These are phyloP conservation scores for Phytophthora syringae DNA, from an alignment of 352 stramenopile genomes.

Conservation along the genomic window DNA sequence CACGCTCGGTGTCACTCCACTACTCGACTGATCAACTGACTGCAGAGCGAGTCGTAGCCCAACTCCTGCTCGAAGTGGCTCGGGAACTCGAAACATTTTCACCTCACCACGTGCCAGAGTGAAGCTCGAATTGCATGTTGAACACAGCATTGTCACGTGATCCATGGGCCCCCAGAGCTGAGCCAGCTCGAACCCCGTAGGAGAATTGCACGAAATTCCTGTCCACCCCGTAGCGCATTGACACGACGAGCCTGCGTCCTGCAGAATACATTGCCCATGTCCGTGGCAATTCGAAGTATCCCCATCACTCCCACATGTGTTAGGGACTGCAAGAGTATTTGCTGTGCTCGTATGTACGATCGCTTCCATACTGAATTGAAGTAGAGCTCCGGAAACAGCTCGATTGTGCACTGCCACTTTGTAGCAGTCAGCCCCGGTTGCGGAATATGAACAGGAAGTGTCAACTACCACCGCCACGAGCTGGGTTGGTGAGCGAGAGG, in stretches of 20 bases:
- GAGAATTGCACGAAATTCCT: constrained; percentile 66
- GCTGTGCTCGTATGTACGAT: constrained; percentile 37
- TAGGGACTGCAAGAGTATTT: background rate
- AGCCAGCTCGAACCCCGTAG: constrained; percentile 55
- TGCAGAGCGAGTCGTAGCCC: constrained; percentile 42
- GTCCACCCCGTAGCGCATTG: constrained; percentile 68
- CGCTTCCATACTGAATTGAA: constrained; percentile 58
- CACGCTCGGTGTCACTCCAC: constrained; percentile 47
- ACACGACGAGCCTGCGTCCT: constrained; percentile 40
- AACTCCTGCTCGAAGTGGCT: constrained; percentile 60
- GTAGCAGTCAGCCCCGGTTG: constrained; percentile 58
- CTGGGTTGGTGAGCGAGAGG: constrained; percentile 31
- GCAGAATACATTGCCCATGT: constrained; percentile 57
- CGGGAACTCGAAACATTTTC: constrained; percentile 69
- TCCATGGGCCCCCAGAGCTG: constrained; percentile 65
- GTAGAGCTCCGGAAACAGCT: constrained; percentile 47
- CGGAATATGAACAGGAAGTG: constrained; percentile 46
- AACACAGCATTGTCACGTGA: constrained; percentile 63
- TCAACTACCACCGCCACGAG: constrained; percentile 52
- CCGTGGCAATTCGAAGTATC: constrained; percentile 51
- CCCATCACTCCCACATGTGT: constrained; percentile 14
- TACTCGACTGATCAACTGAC: constrained; percentile 21
- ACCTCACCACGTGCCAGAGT: constrained; percentile 55
- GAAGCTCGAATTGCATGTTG: constrained; percentile 51
- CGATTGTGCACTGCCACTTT: constrained; percentile 79